Conservation (phyloP, 2,329 filamentous ascomycete species). For the Penicillium sp. region DNA sequence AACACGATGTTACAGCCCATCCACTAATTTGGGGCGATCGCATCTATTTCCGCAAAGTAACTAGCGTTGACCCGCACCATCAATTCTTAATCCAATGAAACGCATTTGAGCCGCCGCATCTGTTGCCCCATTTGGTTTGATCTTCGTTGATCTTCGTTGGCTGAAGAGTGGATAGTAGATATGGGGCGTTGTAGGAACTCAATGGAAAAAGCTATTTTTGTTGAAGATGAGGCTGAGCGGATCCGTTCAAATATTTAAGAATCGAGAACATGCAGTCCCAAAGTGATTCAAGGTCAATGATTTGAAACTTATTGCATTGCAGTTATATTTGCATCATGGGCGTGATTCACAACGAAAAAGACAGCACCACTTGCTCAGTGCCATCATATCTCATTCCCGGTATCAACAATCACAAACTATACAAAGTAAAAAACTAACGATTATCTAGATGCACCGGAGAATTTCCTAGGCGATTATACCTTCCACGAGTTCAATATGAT, state of each 20-base stretch:
- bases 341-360: conserved; percentile 1
- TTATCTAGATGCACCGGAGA: background rate
- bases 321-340: conserved; percentile 4
- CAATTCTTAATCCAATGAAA: background rate
- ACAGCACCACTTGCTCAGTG: conserved; percentile 8
- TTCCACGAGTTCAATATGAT: conserved; percentile 36
- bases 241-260: no score
- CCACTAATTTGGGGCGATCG: no score
- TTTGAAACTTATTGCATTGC: no score
- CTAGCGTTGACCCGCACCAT: conserved; percentile 4
- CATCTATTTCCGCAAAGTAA: conserved; percentile 6
- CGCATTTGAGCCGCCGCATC: background rate
- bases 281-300: no score
- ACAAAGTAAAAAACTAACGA: no score
- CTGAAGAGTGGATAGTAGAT: no score
- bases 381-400: conserved; percentile 8
- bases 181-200: no score
- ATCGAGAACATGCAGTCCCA: no score
- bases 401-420: background rate
- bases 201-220: no score
- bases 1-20: no score
- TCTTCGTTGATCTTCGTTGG: no score
- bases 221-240: no score
- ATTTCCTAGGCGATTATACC: conserved; percentile 12
- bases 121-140: conserved; percentile 1